phyloP scores from a whole-genome alignment of 345 rosid genomes.

The Ceriops tagal region DNA sequence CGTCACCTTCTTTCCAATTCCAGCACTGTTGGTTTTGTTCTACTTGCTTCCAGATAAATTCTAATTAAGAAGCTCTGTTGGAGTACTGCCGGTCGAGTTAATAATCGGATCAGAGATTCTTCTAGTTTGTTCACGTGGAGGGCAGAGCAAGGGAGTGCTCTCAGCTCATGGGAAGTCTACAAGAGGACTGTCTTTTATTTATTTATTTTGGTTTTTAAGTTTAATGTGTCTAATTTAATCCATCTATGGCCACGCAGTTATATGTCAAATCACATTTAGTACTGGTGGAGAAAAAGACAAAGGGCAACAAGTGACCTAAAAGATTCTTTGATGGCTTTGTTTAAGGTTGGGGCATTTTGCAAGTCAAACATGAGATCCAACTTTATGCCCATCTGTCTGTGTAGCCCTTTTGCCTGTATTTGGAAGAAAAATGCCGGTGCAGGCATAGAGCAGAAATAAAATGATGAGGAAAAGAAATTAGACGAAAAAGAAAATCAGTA shows the following conservation, averaged over 20 bases:
- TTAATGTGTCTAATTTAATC: conserved; percentile 6
- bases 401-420: background rate
- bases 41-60: background rate
- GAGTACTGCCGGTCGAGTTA: background rate
- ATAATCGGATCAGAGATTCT: conserved; percentile 14
- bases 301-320: conserved; percentile 21
- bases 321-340: conserved; percentile 30
- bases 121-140: conserved; percentile 32
- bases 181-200: background rate
- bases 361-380: conserved; percentile 25
- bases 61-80: background rate
- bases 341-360: conserved; percentile 20
- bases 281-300: background rate
- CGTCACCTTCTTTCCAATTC: background rate
- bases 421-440: too few relatives aligned
- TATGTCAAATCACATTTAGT: conserved; percentile 21
- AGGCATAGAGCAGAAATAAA: too few relatives aligned
- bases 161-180: conserved; percentile 24
- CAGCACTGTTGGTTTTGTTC: background rate
- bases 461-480: too few relatives aligned
- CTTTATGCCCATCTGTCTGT: background rate
- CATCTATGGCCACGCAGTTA: conserved; percentile 14
- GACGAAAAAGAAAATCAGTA: too few relatives aligned
- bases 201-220: background rate
- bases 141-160: conserved; percentile 21